These are phyloP conservation scores for Bruguiera hainesii DNA, from an alignment of 441 rosid species.

Conservation along the genomic window DNA sequence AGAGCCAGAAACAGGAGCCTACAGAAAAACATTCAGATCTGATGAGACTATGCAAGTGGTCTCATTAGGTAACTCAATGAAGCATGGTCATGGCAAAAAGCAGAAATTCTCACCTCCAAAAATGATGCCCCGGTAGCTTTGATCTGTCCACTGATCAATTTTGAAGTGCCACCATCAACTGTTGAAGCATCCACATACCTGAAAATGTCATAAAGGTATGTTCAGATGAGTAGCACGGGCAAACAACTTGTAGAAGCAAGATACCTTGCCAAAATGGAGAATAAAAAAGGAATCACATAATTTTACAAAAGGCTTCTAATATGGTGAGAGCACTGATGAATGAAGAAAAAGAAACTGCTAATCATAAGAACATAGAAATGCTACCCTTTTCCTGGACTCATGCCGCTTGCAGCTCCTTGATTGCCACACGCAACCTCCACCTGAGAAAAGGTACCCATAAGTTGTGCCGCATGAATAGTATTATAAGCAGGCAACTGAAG, in stretches of 20 bases:
- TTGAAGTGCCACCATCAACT: slow-evolving; percentile 78
- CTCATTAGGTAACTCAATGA: slow-evolving; percentile 10
- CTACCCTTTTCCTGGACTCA: slow-evolving; percentile 90
- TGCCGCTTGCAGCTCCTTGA: slow-evolving; percentile 72
- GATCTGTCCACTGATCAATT: slow-evolving; percentile 49
- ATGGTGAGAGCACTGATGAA: not conserved
- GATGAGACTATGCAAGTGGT: slow-evolving; percentile 1
- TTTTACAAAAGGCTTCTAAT: not conserved
- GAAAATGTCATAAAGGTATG: slow-evolving; percentile 17
- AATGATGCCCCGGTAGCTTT: slow-evolving; percentile 69
- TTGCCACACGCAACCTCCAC: slow-evolving; percentile 84
- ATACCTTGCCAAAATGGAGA: no score
- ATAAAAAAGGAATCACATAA: not conserved
- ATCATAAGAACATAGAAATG: slow-evolving; percentile 6
- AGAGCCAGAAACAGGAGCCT: slow-evolving; percentile 99
- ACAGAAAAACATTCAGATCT: slow-evolving; percentile 12
- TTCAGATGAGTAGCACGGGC: not conserved
- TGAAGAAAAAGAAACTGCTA: not conserved
- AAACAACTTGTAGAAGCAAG: not conserved
- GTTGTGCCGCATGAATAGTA: slow-evolving; percentile 12
- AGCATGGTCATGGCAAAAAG: not conserved
- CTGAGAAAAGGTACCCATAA: slow-evolving; percentile 37
- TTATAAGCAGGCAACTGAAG: slow-evolving; percentile 12
- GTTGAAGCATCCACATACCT: slow-evolving; percentile 94
- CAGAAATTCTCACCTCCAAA: slow-evolving; percentile 58